Percentiles rank a stretch among this genome's conserved stretches.
phyloP scores from a whole-genome alignment of 495 filamentous ascomycete species.

The Hyphodiscus hymeniophilus region DNA sequence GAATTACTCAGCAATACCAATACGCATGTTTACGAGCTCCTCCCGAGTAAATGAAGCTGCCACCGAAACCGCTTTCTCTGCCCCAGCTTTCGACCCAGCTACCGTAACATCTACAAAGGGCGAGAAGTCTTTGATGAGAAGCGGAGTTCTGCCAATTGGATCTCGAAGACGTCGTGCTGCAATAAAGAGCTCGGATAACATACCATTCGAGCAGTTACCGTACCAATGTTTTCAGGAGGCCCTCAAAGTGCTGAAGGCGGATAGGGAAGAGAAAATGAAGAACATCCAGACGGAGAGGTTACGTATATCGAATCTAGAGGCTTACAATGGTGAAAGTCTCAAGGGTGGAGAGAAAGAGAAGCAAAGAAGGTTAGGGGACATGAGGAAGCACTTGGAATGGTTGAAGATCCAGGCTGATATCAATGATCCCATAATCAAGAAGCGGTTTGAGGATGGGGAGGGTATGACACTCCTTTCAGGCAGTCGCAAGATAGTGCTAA shows the following conservation, averaged over 20 bases:
- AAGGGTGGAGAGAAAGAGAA: slow-evolving; percentile 51
- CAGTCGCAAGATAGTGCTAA: slow-evolving; percentile 16
- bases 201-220: slow-evolving; percentile 88
- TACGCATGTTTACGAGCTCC: slow-evolving; percentile 40
- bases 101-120: slow-evolving; percentile 36
- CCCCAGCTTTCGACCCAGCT: slow-evolving; percentile 23
- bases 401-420: slow-evolving; percentile 88
- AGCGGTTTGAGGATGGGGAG: slow-evolving; percentile 84
- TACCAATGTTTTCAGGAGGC: slow-evolving; percentile 98
- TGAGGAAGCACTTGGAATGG: slow-evolving; percentile 66
- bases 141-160: slow-evolving; percentile 56
- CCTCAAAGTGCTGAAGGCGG: slow-evolving; percentile 67
- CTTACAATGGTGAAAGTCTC: slow-evolving; percentile 45
- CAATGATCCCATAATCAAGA: slow-evolving; percentile 92
- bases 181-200: slow-evolving; percentile 53
- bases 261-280: slow-evolving; percentile 74
- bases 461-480: slow-evolving; percentile 46
- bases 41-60: slow-evolving; percentile 30
- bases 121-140: slow-evolving; percentile 50
- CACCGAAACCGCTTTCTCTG: slow-evolving; percentile 25
- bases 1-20: slow-evolving; percentile 26
- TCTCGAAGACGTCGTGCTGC: slow-evolving; percentile 79
- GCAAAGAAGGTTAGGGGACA: slow-evolving; percentile 56
- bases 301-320: slow-evolving; percentile 51
- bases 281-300: slow-evolving; percentile 42